Base-by-base conservation (phyloP, 2,329 filamentous ascomycete species). In the Fusarium sp. region DNA sequence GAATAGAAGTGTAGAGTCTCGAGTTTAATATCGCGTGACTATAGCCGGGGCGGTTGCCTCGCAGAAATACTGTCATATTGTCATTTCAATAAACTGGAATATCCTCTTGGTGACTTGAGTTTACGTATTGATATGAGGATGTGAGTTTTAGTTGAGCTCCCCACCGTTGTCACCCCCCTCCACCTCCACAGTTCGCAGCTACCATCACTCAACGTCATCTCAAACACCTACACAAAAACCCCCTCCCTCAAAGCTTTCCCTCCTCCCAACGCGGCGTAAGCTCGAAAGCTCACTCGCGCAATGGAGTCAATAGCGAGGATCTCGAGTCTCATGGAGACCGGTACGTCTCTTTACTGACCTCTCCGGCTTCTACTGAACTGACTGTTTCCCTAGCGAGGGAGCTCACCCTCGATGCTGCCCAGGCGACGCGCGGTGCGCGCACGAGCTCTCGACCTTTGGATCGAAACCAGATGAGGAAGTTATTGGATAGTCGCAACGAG, bases 301-400 rank as follows among this genome's bases (percentile, higher is more conserved):
- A 99, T 99, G 96, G 96, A 99, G 88, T 97, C 95, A 26, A 94
- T 98, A 80, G 94, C 95, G 72, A 90, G 93, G 78, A 97, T 99
- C 82, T 97, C 95, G 75, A 93, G 90, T 80, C 89, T 98, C 83
- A 91, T 99, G 81, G 96, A 98, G 86, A 96, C 93, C 83, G 94
- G 95, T 97, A 87, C 78, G 88, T 76, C 15, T 30, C 32, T 55
- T 50, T 40, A 23, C 55, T 57, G 45, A 61, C 61, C 57, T 46
- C 64, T 55, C 53, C 66, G 60, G 55, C 18, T 53, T 12, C 23
- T 42, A 26, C 50, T 59, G 41, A 66, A 67, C 75, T 76, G 64
- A 77, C 73, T 64, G 54, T 64, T 67, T 55, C 57, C 41, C 46
- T 83, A 97, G 96, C 96, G 80, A 92, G 96, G 83, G 96, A 98